A percentile compares a stretch with the other conserved stretches of the same genome.
phyloP scores from a whole-genome alignment of 352 stramenopile genomes.

The Aphanomyces stellatus region DNA sequence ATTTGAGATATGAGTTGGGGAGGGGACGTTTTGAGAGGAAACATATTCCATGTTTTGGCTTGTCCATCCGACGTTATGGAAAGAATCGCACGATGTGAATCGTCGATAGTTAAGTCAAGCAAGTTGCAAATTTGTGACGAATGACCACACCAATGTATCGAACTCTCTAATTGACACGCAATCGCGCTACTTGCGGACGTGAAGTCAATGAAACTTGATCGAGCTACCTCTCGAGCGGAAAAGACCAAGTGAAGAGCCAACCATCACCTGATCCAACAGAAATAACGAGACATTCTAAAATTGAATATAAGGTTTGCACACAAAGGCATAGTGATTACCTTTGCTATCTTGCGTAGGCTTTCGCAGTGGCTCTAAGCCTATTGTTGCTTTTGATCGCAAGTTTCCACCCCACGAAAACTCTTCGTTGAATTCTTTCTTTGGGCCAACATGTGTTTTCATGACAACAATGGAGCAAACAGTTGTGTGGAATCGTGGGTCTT shows the following conservation, averaged over 20 bases:
- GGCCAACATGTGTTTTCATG: neutral
- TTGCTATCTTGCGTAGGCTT: neutral
- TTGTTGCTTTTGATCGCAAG: neutral
- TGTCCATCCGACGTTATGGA: neutral
- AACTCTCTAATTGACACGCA: no score
- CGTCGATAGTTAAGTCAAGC: neutral
- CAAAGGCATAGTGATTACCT: no score
- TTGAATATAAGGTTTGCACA: no score
- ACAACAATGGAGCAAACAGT: neutral
- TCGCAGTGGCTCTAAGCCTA: neutral
- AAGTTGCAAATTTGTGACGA: neutral
- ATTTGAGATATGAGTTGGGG: no score
- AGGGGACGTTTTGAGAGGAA: no score
- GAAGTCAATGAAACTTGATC: neutral
- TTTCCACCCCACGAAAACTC: neutral
- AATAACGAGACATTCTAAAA: neutral
- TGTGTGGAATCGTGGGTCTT: conserved; percentile 9
- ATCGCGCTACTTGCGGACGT: neutral
- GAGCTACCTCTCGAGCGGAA: neutral
- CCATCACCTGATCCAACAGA: neutral
- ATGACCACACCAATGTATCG: neutral
- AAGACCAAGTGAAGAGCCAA: neutral
- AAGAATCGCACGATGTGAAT: neutral
- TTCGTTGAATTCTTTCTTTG: neutral
- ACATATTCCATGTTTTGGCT: conserved; percentile 1